Evolutionary conservation across 2,329 filamentous ascomycete genomes (phyloP).

Genomic region (Sclerotinia glacialis): DNA sequence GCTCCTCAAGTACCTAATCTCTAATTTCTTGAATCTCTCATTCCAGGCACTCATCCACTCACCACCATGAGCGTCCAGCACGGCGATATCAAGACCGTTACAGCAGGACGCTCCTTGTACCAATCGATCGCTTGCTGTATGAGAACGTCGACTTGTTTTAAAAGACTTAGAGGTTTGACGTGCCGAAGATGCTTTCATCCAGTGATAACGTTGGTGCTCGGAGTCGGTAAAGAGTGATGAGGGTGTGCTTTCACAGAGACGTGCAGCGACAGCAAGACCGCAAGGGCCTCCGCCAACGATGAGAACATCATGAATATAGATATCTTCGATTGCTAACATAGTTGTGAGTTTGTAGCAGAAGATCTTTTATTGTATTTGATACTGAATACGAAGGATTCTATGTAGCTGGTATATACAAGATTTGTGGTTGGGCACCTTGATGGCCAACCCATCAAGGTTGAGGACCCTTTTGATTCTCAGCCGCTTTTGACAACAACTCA

Average conservation of each 20-base stretch:
- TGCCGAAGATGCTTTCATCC: constrained; percentile 61
- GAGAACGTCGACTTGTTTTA: constrained; percentile 38
- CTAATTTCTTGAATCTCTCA: constrained; percentile 62
- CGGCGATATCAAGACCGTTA: constrained; percentile 47
- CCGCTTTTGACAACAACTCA: background rate
- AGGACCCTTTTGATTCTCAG: constrained; percentile 8
- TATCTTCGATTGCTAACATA: constrained; percentile 22
- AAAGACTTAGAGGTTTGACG: constrained; percentile 42
- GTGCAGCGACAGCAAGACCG: constrained; percentile 69
- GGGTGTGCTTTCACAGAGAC: constrained; percentile 68
- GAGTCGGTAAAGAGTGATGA: constrained; percentile 80
- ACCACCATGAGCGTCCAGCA: constrained; percentile 63
- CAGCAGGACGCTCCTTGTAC: constrained; percentile 26
- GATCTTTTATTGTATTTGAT: background rate
- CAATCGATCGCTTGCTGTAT: constrained; percentile 40
- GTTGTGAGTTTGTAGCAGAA: background rate
- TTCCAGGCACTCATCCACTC: constrained; percentile 72
- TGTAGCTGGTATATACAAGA: constrained; percentile 3
- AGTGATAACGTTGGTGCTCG: constrained; percentile 75
- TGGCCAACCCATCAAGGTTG: constrained; percentile 18
- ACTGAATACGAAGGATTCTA: constrained; percentile 3
- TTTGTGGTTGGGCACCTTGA: constrained; percentile 21
- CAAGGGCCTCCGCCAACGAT: constrained; percentile 68
- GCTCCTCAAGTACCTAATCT: constrained; percentile 70
- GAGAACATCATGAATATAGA: constrained; percentile 56